Evolutionary conservation across 2,329 filamentous ascomycete genomes (phyloP).

Genomic region (Alternaria conjuncta): DNA sequence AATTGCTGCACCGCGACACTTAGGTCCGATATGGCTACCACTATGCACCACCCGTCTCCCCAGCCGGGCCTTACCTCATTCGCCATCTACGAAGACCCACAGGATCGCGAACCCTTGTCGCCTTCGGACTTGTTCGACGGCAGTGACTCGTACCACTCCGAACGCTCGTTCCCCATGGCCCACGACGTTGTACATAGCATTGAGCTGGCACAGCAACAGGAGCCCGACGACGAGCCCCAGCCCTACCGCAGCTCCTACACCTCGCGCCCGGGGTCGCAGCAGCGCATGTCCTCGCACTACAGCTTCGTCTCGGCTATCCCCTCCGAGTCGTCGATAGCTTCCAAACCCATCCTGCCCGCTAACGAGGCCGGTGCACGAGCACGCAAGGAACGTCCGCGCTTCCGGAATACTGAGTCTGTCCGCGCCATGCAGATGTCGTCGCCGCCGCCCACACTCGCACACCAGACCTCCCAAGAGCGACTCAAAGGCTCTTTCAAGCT

Average conservation of each 20-base stretch:
- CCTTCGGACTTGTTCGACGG: constrained; percentile 42
- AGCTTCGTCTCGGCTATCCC: constrained; percentile 48
- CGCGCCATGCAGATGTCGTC: constrained; percentile 76
- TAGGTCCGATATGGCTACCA: constrained; percentile 33
- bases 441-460: constrained; percentile 47
- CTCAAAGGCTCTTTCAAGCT: constrained; percentile 42
- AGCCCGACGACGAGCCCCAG: constrained; percentile 27
- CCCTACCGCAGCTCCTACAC: constrained; percentile 45
- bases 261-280: constrained; percentile 30
- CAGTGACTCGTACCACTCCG: constrained; percentile 42
- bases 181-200: constrained; percentile 42
- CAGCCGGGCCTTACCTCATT: constrained; percentile 39
- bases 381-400: constrained; percentile 66
- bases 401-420: constrained; percentile 73
- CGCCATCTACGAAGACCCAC: constrained; percentile 43
- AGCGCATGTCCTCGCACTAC: constrained; percentile 38
- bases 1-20: constrained; percentile 2
- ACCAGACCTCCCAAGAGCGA: constrained; percentile 40
- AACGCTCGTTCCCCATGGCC: constrained; percentile 32
- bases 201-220: constrained; percentile 31
- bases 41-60: constrained; percentile 39
- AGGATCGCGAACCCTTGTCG: constrained; percentile 38
- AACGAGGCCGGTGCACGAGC: constrained; percentile 51
- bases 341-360: constrained; percentile 35
- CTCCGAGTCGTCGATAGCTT: constrained; percentile 47